These are phyloP conservation scores for Ophiostoma sp. DNA, from an alignment of 2,329 filamentous ascomycete genomes.

Conservation along the genomic window DNA sequence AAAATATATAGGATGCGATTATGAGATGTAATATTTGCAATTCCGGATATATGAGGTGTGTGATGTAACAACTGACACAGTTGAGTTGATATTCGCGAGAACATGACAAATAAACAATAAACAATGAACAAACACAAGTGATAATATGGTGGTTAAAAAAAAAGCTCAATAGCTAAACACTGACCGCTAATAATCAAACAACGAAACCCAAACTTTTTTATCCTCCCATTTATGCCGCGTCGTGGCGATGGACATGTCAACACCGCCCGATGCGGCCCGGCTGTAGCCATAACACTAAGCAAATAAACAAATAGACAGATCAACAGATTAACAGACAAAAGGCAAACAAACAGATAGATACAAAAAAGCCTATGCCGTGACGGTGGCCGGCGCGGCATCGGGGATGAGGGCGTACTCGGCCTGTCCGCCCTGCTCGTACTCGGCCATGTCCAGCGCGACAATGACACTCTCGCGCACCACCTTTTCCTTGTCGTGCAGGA, in stretches of 20 bases:
- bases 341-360: neutral
- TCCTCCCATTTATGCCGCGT: neutral
- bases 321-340: neutral
- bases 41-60: too few relatives aligned
- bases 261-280: neutral
- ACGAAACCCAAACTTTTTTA: slow-evolving; percentile 16
- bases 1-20: neutral
- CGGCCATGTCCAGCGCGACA: slow-evolving; percentile 95
- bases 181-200: slow-evolving; percentile 10
- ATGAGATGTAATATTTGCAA: neutral
- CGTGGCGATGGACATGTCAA: neutral
- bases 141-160: neutral
- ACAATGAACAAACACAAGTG: neutral
- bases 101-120: neutral
- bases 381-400: slow-evolving; percentile 41
- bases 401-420: slow-evolving; percentile 90
- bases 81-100: neutral
- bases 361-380: slow-evolving; percentile 28
- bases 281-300: neutral
- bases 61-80: neutral
- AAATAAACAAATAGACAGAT: neutral
- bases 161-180: neutral
- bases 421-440: slow-evolving; percentile 86
- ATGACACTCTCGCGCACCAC: slow-evolving; percentile 93
- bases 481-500: slow-evolving; percentile 83